Conservation (phyloP, 192 early-diverging fungal genomes). For the Coemansia sp. region DNA sequence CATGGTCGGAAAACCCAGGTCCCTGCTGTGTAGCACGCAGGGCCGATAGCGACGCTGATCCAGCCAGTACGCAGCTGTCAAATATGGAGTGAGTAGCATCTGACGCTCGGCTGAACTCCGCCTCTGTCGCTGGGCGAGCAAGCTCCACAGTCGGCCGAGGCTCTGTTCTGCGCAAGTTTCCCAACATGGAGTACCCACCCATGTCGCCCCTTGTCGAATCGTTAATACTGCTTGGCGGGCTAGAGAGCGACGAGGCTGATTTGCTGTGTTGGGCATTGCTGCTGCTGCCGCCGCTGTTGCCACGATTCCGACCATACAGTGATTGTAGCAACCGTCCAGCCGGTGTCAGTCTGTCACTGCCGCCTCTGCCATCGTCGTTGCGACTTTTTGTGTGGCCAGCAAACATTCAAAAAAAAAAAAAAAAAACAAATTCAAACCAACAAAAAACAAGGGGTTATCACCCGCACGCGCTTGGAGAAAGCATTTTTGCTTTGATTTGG, state of each 20-base stretch:
- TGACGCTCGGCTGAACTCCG: constrained; percentile 29
- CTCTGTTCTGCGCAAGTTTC: constrained; percentile 19
- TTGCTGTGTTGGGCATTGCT: constrained; percentile 9
- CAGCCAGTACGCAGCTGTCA: constrained; percentile 7
- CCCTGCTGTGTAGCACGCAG: constrained; percentile 39
- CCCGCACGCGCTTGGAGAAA: neutral
- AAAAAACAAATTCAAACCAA: neutral
- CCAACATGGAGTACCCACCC: constrained; percentile 23
- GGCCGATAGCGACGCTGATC: constrained; percentile 38
- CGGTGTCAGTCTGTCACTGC: constrained; percentile 13
- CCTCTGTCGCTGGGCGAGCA: constrained; percentile 44
- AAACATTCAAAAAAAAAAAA: constrained; percentile 4
- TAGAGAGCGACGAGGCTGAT: neutral
- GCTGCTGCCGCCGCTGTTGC: constrained; percentile 5
- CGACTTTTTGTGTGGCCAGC: neutral
- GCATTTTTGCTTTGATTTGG: no score
- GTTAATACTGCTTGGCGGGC: constrained; percentile 8
- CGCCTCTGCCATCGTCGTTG: constrained; percentile 2
- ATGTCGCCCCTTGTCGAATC: constrained; percentile 8
- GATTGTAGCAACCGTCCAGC: constrained; percentile 36
- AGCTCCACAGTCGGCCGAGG: constrained; percentile 40
- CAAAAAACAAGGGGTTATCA: neutral
- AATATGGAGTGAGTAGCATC: constrained; percentile 17
- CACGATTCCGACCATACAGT: constrained; percentile 26
- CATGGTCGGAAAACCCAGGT: constrained; percentile 1